Base-by-base conservation (phyloP, 495 filamentous ascomycete genomes). In the Friedmanniomyces endolithicus region DNA sequence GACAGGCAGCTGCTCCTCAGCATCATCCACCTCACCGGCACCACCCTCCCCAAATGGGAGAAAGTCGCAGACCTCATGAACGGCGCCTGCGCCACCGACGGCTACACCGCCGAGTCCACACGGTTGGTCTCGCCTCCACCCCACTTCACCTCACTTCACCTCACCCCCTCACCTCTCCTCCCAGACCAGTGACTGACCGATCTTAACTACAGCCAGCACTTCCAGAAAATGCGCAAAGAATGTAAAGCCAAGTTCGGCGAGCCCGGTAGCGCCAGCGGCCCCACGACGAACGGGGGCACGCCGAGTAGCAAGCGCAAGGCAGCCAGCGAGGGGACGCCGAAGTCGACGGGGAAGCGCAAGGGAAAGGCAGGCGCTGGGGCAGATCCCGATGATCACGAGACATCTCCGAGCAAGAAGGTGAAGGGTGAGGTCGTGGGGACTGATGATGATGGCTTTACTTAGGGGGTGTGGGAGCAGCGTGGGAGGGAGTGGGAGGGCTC, bases 201-300 rank as follows among this genome's bases (percentile, higher is more conserved):
- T 31, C 4, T 31, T 31, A 31, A 31, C 9, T 50, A 31, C 52
- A 63, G 61, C 35, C 61, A 63, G 35, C 57, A 55, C 25, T 63
- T 53, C 53, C 58, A 63, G 40, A 63, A 63, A 45, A 22, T 63
- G 29, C 56, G 53, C 25, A 60, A 57, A 45, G 50, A 61, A 1
- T 35, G 20, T 47, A 48, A 57, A 34, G 46, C 48, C 29, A 16
- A 53, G 37, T 40, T 55, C 45, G 59, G 50, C 41, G 54, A 51
- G n/a, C 11, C 23, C 12, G 44, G 11, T 14, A 47, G 1, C n/a
- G 12, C 14, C 16, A 47, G 1, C n/a, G 12, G 12, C 16, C 16
- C n/a, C 20, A 9, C 34, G 22, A 17, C 20, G 11, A 2, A 19
- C 1, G 27, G 19, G 9, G 35, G 48, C 34, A 56, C 47, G 11